Base-by-base conservation (phyloP, 495 filamentous ascomycete genomes). In the Hyphodiscus hymeniophilus region DNA sequence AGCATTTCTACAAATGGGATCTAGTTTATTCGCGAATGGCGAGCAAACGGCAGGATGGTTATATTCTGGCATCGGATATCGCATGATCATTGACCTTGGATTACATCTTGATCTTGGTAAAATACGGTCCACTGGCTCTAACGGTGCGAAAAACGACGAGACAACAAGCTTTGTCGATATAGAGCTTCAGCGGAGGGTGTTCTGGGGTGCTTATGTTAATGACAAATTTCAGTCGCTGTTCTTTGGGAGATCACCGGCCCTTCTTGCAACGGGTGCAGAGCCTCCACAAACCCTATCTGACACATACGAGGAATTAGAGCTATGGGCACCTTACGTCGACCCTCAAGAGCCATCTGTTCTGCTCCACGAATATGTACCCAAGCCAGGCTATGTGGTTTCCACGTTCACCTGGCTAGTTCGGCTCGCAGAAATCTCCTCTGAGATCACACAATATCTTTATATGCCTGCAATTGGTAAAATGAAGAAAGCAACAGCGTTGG, bases 1-100 rank as follows among this genome's bases (percentile, higher is more conserved):
- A 47, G 72, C 71, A 10, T 12, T 52, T 2, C 42, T 47, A 13
- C 28, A 46, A 11, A 51, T 51, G 42, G 21, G 42, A 12, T 39
- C 31, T 7, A 23, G 36, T 1, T 16, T 52, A 13, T 52, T 47
- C 21, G 15, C 57, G 65, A 30, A 53, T 67, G 13, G 61, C 66
- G 69, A 73, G 38, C 55, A 63, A 38, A 74, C 69, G 48, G 51
- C 63, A 1, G 58, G 69, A 0, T 75, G 69, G 71, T 51, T 72
- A 0, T 71, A 73, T 47, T 61, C 66, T 1, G 72, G 72, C 65
- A 67, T 72, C 20, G 50, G 43, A 0, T 47, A 42, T 33, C 18
- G 28, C 1, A 52, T 52, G 50, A 24, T 52, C 6, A 72, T 71
- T 31, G 70, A 73, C 46, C 54, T 73, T 6, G 70, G 70, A 0